Evolutionary conservation across 345 rosid genomes (phyloP).

Genomic region (Capsella bursapastoris): DNA sequence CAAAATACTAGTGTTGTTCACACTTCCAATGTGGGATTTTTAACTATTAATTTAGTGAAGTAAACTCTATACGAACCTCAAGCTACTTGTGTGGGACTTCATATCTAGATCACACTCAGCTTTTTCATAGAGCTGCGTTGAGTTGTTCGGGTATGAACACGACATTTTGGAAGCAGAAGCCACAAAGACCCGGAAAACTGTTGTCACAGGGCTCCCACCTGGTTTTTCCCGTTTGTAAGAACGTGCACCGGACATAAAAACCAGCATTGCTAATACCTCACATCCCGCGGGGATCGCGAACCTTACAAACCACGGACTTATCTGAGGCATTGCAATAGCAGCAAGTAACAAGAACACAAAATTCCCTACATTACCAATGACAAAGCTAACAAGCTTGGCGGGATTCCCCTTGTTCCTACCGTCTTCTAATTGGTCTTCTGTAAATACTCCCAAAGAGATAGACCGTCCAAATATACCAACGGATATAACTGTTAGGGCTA

Average conservation of each 20-base stretch:
- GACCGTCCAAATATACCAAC: conserved; percentile 44
- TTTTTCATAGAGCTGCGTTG: conserved; percentile 40
- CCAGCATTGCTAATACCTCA: conserved; percentile 43
- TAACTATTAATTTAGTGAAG: neutral
- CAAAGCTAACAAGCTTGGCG: conserved; percentile 32
- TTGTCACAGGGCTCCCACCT: conserved; percentile 46
- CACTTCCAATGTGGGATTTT: neutral
- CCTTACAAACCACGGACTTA: conserved; percentile 47
- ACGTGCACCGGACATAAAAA: conserved; percentile 43
- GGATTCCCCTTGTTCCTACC: conserved; percentile 33
- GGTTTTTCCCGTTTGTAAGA: conserved; percentile 33
- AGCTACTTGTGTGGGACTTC: conserved; percentile 32
- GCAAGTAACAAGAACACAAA: conserved; percentile 37
- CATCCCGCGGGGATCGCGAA: conserved; percentile 49
- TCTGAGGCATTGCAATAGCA: conserved; percentile 38
- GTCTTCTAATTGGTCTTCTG: conserved; percentile 39
- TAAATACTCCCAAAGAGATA: conserved; percentile 40
- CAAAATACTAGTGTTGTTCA: neutral
- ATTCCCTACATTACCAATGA: conserved; percentile 42
- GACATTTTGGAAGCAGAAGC: conserved; percentile 46
- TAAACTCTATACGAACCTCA: conserved; percentile 31
- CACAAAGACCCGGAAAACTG: conserved; percentile 42
- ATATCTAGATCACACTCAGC: conserved; percentile 7
- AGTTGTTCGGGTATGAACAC: conserved; percentile 9
- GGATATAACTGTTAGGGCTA: conserved; percentile 32